These are phyloP conservation scores for Globisporangium rhizosaccharum DNA, from an alignment of 352 stramenopile genomes.

Conservation along the genomic window DNA sequence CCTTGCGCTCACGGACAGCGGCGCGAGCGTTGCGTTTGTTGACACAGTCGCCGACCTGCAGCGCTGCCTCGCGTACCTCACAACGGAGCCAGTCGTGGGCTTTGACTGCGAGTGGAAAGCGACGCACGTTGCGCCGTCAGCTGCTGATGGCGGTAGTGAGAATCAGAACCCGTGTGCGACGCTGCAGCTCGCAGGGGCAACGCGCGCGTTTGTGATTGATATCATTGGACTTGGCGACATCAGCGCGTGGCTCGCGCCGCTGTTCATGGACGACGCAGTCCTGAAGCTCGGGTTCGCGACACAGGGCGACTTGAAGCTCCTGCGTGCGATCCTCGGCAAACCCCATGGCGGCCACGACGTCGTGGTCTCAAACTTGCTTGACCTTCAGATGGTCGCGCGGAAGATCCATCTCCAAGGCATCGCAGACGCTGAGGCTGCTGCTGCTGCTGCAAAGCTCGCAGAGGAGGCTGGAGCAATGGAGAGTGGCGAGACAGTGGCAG, in stretches of 20 bases:
- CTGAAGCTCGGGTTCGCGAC: constrained; percentile 74
- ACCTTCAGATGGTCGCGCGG: constrained; percentile 43
- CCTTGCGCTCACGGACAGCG: constrained; percentile 40
- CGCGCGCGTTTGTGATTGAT: constrained; percentile 65
- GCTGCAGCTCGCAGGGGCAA: constrained; percentile 55
- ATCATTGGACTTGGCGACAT: constrained; percentile 39
- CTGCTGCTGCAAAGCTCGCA: no score
- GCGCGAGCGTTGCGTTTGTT: constrained; percentile 52
- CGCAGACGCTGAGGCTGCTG: not conserved
- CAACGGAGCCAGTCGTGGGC: constrained; percentile 38
- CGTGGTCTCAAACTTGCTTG: constrained; percentile 47
- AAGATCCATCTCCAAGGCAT: constrained; percentile 23
- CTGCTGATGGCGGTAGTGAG: constrained; percentile 7
- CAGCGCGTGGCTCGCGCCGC: constrained; percentile 18
- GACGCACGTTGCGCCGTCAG: constrained; percentile 20
- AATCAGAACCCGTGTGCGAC: constrained; percentile 34
- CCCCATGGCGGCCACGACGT: constrained; percentile 12
- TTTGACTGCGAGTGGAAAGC: constrained; percentile 83
- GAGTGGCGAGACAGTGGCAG: constrained; percentile 4
- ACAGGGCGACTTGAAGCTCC: constrained; percentile 50
- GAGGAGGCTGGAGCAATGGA: not conserved
- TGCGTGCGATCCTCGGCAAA: constrained; percentile 38
- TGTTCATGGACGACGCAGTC: constrained; percentile 46
- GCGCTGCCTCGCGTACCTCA: constrained; percentile 34
- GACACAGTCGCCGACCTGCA: constrained; percentile 32